These are phyloP conservation scores for Fusarium redolens DNA, from an alignment of 2,329 filamentous ascomycete genomes.

Conservation along the genomic window DNA sequence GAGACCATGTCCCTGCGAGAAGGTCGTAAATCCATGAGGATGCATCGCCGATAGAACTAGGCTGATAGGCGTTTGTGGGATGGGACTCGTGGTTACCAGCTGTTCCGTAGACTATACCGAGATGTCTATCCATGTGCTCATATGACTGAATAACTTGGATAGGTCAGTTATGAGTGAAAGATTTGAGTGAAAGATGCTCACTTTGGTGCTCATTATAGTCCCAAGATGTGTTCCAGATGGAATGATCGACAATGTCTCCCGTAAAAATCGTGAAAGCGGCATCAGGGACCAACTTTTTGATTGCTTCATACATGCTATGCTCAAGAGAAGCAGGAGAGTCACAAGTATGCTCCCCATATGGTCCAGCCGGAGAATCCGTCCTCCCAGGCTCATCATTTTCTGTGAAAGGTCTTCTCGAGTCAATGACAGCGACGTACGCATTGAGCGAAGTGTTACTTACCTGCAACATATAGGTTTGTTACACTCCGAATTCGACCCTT, in stretches of 20 bases:
- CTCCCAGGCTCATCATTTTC: conserved; percentile 59
- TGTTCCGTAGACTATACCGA: conserved; percentile 62
- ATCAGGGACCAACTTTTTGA: conserved; percentile 58
- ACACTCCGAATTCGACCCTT: conserved; percentile 65
- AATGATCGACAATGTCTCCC: conserved; percentile 67
- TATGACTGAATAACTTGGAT: conserved; percentile 59
- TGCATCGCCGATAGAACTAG: conserved; percentile 51
- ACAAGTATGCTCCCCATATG: conserved; percentile 64
- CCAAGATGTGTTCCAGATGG: conserved; percentile 58
- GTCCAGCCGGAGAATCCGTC: conserved; percentile 61
- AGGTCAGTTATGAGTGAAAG: neutral
- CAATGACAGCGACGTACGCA: neutral
- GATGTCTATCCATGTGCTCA: conserved; percentile 55
- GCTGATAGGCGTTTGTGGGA: conserved; percentile 64
- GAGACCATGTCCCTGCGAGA: conserved; percentile 58
- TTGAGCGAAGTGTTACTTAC: conserved; percentile 32
- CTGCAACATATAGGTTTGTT: conserved; percentile 70
- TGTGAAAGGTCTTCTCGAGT: conserved; percentile 55
- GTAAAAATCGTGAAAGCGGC: conserved; percentile 69
- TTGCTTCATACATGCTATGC: conserved; percentile 65
- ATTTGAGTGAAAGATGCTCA: conserved; percentile 21
- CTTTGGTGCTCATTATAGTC: conserved; percentile 48
- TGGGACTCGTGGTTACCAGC: conserved; percentile 68
- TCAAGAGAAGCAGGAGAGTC: conserved; percentile 64
- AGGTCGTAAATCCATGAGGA: conserved; percentile 66